Evolutionary conservation across 495 filamentous ascomycete genomes (phyloP).

Genomic region (Mytilinidion resinicola): DNA sequence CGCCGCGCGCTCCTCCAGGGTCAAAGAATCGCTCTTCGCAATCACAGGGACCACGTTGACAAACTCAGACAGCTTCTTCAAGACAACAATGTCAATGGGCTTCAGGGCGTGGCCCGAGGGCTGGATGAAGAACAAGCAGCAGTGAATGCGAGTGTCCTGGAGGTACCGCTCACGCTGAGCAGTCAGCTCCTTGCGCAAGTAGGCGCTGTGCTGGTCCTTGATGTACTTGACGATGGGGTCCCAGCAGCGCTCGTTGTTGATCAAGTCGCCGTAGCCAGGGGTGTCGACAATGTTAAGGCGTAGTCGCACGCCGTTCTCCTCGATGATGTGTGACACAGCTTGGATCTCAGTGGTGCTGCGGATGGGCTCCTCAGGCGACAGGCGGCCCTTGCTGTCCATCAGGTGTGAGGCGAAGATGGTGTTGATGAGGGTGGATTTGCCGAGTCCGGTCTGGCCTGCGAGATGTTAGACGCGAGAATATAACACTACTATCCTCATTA

Average conservation of each 20-base stretch:
- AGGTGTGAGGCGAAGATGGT: conserved; percentile 99
- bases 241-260: conserved; percentile 82
- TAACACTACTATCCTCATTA: not conserved
- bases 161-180: conserved; percentile 99
- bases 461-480: conserved; percentile 12
- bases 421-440: conserved; percentile 98
- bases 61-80: conserved; percentile 97
- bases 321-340: conserved; percentile 94
- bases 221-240: conserved; percentile 99
- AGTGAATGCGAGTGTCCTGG: conserved; percentile 97
- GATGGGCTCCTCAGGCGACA: conserved; percentile 84
- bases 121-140: conserved; percentile 99
- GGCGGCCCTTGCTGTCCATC: conserved; percentile 95
- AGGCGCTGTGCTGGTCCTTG: conserved; percentile 99
- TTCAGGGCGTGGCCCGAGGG: conserved; percentile 95
- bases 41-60: conserved; percentile 99
- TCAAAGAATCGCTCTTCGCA: conserved; percentile 95
- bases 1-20: conserved; percentile 84
- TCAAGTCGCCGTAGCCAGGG: conserved; percentile 72
- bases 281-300: conserved; percentile 76
- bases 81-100: conserved; percentile 97
- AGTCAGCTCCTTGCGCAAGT: conserved; percentile 99
- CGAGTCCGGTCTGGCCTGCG: conserved; percentile 92
- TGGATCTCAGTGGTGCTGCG: conserved; percentile 97
- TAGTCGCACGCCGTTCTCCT: conserved; percentile 85